Conservation (phyloP, 495 filamentous ascomycete species). For the Xylaria scruposa region DNA sequence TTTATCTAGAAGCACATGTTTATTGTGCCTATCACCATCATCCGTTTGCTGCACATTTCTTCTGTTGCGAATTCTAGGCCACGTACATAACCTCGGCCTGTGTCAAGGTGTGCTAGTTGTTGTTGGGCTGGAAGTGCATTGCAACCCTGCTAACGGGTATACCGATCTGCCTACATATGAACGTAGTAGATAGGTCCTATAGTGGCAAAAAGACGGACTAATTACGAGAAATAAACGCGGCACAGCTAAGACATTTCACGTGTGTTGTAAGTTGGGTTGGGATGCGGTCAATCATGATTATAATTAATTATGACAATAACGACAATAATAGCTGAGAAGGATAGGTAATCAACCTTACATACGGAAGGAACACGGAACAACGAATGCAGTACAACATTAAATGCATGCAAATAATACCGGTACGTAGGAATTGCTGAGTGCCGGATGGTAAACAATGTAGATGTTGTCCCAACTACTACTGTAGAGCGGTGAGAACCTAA, state of each 20-base stretch:
- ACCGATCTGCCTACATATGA: neutral
- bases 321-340: slow-evolving; percentile 13
- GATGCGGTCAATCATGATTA: neutral
- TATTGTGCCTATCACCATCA: neutral
- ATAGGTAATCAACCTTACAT: neutral
- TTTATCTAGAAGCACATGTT: slow-evolving; percentile 1
- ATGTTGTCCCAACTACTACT: neutral
- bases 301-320: neutral
- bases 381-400: neutral
- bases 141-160: neutral
- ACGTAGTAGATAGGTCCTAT: neutral
- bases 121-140: neutral
- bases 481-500: slow-evolving; percentile 11
- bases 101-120: no score
- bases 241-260: neutral
- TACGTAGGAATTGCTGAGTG: neutral
- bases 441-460: neutral
- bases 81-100: neutral
- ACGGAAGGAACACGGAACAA: neutral
- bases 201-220: neutral
- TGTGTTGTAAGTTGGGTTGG: neutral
- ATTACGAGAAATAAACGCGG: neutral
- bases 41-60: neutral
- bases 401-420: neutral
- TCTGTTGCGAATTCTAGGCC: neutral